Evolutionary conservation across 768 basidiomycete genomes (phyloP).

Genomic region (Kwoniella sp.): DNA sequence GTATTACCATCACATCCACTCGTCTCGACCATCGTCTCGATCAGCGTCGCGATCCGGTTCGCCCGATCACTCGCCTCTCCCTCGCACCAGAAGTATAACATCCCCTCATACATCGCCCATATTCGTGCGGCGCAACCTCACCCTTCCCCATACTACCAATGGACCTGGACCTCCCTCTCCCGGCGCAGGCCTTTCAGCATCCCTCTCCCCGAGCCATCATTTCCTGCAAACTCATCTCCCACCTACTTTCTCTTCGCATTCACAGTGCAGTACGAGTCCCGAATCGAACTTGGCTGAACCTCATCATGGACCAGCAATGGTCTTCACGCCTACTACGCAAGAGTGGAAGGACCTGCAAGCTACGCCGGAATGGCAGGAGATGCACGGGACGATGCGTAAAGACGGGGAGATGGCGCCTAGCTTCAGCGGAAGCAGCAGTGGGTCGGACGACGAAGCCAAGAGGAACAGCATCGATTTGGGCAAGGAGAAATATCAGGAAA

Average conservation of each 20-base stretch:
- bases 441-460: constrained; percentile 23
- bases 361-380: constrained; percentile 24
- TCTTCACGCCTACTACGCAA: constrained; percentile 55
- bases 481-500: background rate
- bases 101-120: constrained; percentile 36
- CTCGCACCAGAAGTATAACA: constrained; percentile 7
- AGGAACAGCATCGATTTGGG: constrained; percentile 7
- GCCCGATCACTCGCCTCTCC: constrained; percentile 33
- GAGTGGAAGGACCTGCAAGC: constrained; percentile 53
- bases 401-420: constrained; percentile 13
- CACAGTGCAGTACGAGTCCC: constrained; percentile 20
- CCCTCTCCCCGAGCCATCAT: constrained; percentile 48
- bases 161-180: constrained; percentile 25
- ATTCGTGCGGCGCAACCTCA: constrained; percentile 32
- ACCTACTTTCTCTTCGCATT: constrained; percentile 33
- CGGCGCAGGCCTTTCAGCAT: constrained; percentile 27
- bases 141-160: constrained; percentile 27
- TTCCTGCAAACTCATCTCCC: constrained; percentile 47
- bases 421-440: constrained; percentile 21
- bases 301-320: constrained; percentile 38
- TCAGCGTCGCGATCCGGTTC: constrained; percentile 36
- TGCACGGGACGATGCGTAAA: constrained; percentile 7
- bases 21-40: constrained; percentile 45
- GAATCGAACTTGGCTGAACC: constrained; percentile 23
- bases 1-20: constrained; percentile 52